Evolutionary conservation across 352 stramenopile genomes (phyloP).

Genomic region (Pythium vanterpoolii): DNA sequence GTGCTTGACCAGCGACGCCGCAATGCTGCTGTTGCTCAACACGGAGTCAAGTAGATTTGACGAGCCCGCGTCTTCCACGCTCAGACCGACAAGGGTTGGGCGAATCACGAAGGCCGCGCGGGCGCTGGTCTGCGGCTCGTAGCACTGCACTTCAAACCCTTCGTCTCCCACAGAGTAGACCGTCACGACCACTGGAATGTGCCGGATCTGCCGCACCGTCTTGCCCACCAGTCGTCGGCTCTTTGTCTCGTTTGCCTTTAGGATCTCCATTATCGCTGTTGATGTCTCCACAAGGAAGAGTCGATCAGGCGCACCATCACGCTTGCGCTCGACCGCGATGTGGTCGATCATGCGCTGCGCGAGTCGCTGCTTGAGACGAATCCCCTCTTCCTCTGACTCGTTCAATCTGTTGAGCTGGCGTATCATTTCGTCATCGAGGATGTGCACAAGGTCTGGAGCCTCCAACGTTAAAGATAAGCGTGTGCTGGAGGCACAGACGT

Average conservation of each 20-base stretch:
- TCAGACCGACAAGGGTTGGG: constrained; percentile 20
- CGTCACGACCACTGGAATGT: constrained; percentile 37
- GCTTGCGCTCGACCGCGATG: constrained; percentile 45
- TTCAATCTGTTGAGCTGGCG: not conserved
- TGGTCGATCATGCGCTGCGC: constrained; percentile 47
- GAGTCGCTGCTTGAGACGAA: constrained; percentile 24
- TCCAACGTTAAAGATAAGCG: constrained; percentile 48
- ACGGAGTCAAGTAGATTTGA: not conserved
- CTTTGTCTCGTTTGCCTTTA: not conserved
- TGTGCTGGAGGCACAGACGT: constrained; percentile 47
- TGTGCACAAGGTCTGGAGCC: constrained; percentile 35
- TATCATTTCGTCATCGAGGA: constrained; percentile 26
- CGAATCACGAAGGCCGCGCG: constrained; percentile 19
- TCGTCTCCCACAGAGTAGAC: constrained; percentile 19
- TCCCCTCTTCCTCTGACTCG: constrained; percentile 6
- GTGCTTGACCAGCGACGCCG: constrained; percentile 11
- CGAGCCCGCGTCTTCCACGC: not conserved
- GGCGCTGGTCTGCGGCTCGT: constrained; percentile 45
- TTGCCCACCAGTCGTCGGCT: constrained; percentile 29
- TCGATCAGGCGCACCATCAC: constrained; percentile 39
- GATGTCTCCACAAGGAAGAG: constrained; percentile 47
- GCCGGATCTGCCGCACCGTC: constrained; percentile 35
- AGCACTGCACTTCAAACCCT: constrained; percentile 30
- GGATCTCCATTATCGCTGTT: not conserved
- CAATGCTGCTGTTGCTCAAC: not conserved